A percentile compares a stretch with the other conserved stretches of the same genome.
Evolutionary conservation across 768 basidiomycete genomes (phyloP).

Genomic region (Leccinum pellstonianum): DNA sequence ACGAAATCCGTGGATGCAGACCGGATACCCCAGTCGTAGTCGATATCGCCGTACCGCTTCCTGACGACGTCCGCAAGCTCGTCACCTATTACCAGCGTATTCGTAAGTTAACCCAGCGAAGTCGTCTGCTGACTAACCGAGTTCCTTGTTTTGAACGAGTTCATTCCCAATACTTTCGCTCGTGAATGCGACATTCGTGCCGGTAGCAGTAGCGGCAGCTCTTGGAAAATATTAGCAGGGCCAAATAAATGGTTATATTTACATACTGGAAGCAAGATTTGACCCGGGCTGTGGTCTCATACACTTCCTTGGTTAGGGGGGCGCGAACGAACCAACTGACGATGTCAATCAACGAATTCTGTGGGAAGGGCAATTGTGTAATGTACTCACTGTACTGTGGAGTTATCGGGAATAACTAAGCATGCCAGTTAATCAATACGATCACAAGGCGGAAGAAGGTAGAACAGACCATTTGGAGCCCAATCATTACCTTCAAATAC

Average conservation of each 20-base stretch:
- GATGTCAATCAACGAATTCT: neutral
- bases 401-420: constrained; percentile 80
- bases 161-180: constrained; percentile 44
- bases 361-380: neutral
- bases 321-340: constrained; percentile 72
- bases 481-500: constrained; percentile 75
- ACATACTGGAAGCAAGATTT: constrained; percentile 71
- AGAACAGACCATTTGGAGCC: constrained; percentile 62
- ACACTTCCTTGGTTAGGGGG: constrained; percentile 59
- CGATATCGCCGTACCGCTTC: constrained; percentile 60
- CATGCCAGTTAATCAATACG: neutral
- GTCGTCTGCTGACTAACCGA: constrained; percentile 40
- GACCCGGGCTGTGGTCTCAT: constrained; percentile 57
- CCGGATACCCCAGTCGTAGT: constrained; percentile 65
- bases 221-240: constrained; percentile 32
- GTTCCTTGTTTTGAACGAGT: constrained; percentile 63
- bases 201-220: constrained; percentile 67
- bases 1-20: constrained; percentile 84
- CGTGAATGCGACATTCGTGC: constrained; percentile 50
- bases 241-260: neutral
- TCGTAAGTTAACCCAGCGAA: neutral
- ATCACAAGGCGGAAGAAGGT: neutral
- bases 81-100: constrained; percentile 40
- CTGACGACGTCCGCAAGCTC: constrained; percentile 63
- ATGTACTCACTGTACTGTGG: constrained; percentile 59